These are phyloP conservation scores for Heracleum sosnowskyi DNA, from an alignment of 129 eudicot genomes.

Conservation along the genomic window DNA sequence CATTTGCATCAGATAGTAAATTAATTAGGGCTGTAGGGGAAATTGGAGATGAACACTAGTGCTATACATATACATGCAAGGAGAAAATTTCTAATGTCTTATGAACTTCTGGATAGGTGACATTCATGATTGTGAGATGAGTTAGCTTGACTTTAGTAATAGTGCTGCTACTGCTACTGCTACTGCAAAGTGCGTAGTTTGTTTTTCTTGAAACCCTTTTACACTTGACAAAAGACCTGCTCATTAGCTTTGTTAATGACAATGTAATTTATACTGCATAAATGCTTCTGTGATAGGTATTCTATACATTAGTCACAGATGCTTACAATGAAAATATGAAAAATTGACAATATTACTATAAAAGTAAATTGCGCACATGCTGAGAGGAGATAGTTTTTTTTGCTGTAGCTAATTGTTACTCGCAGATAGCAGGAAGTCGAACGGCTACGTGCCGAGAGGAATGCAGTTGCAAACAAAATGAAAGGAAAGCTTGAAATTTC, in stretches of 20 bases:
- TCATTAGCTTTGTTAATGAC: not conserved
- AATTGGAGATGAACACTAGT: not conserved
- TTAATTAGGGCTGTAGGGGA: not conserved
- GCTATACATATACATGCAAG: not conserved
- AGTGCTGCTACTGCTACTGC: not conserved
- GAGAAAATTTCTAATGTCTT: not conserved
- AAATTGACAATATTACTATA: not conserved
- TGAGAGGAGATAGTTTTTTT: constrained; percentile 20
- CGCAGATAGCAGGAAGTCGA: constrained; percentile 99
- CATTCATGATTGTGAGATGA: too few species aligned
- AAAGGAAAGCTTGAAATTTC: constrained; percentile 85
- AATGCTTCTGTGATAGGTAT: not conserved
- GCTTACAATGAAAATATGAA: not conserved
- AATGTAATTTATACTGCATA: not conserved
- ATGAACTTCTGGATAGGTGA: not conserved
- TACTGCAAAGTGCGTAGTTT: not conserved
- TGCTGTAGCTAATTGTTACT: constrained; percentile 61
- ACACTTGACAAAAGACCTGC: not conserved
- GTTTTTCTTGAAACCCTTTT: not conserved
- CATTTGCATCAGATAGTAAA: not conserved
- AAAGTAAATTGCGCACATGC: not conserved
- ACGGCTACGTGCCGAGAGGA: constrained; percentile 85
- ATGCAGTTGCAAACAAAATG: constrained; percentile 92
- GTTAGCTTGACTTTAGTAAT: not conserved
- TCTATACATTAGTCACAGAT: not conserved